These are phyloP conservation scores for Malassezia dermatis DNA, from an alignment of 1,284 basidiomycete genomes.

Conservation along the genomic window DNA sequence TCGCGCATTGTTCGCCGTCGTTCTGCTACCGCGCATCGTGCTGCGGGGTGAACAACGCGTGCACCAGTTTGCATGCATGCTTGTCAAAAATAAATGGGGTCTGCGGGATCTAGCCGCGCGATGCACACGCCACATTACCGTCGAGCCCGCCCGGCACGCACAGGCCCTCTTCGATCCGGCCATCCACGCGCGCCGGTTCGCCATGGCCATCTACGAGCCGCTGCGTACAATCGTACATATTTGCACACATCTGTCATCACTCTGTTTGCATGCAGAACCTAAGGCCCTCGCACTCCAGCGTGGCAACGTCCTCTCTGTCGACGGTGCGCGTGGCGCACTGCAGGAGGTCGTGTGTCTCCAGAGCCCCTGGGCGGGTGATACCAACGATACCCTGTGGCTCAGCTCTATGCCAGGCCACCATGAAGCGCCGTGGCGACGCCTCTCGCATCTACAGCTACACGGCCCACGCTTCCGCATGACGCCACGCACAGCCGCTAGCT, in stretches of 20 bases:
- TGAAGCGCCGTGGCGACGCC: neutral
- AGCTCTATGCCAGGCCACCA: neutral
- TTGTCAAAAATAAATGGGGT: neutral
- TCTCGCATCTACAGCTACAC: slow-evolving; percentile 8
- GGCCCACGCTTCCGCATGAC: slow-evolving; percentile 10
- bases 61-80: neutral
- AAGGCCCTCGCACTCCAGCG: neutral
- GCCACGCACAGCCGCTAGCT: neutral
- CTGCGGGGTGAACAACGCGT: neutral
- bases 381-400: slow-evolving; percentile 5
- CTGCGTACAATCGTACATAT: neutral
- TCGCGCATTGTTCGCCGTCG: neutral
- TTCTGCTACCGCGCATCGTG: slow-evolving; percentile 2
- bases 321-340: neutral
- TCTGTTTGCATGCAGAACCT: neutral
- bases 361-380: slow-evolving; percentile 10
- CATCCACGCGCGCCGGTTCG: neutral
- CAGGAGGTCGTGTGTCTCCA: slow-evolving; percentile 9
- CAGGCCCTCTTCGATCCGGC: slow-evolving; percentile 5
- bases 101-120: neutral
- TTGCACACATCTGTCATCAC: neutral
- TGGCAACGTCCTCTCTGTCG: neutral
- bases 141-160: neutral
- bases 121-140: neutral
- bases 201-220: neutral